Evolutionary conservation across 148 eudicot species (phyloP), one percentile per base, ranked within the genome.

Genomic region (Chenopodium formosanum): DNA sequence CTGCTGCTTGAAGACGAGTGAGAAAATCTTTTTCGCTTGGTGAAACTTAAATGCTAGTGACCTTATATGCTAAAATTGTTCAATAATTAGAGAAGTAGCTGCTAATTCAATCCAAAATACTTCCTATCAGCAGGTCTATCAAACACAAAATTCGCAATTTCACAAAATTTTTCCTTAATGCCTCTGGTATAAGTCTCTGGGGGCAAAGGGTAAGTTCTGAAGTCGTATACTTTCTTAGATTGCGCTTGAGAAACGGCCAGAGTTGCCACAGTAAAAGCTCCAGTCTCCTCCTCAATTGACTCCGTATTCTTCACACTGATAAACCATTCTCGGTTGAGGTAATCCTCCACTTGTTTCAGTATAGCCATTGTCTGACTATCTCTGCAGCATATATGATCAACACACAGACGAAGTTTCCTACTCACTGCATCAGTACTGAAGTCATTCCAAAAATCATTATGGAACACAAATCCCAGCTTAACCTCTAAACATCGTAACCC

Each of bases 321-420:
- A 23, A 69, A 70, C 80, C 84, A 76, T 16, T 76, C 64, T 56
- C 70, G 80, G 76, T 82, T 82, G 2, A 82, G 69, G 25, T 70
- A 76, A 19, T 76, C 63, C 1, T 76, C 76, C 16, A 82, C 76
- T 1, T 53, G 32, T 69, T 58, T 69, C 74, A 82, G 27, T 7
- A 73, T n/a, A 13, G 23, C 76, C 16, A 2, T n/a, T 25, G 50
- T 37, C 7, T 9, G 50, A 20, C 1, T 40, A 56, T 1, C 53
- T 13, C 12, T 14, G 53, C 53, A 9, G 14, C 13, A 48, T 1
- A 10, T 17, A 12, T 25, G 14, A 66, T 44, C 4, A 52, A 27
- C 63, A 7, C 29, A 34, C 4, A 53, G 10, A 56, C 16, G 34
- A 32, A 79, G 52, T 34, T 20, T 70, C 11, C 16, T 31, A 13